A percentile compares a stretch with the other conserved stretches of the same genome.
phyloP scores from a whole-genome alignment of 192 early-diverging fungal species.

The Coemansia sp. region DNA sequence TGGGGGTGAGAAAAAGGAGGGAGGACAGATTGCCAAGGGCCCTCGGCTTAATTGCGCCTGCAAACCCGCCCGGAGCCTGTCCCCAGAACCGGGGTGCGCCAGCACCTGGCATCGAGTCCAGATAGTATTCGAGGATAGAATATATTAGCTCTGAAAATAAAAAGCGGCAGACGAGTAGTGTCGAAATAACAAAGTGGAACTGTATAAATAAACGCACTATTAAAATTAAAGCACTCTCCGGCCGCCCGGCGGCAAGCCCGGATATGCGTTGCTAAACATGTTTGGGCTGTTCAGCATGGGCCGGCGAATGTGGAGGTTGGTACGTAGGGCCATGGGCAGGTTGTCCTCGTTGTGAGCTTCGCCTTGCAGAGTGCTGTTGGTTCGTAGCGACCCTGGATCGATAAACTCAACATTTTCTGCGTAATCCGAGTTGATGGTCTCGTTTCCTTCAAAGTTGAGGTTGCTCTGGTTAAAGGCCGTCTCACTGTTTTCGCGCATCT shows the following conservation, averaged over 20 bases:
- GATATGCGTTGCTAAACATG: constrained; percentile 8
- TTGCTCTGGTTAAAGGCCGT: constrained; percentile 25
- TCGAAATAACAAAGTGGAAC: not conserved
- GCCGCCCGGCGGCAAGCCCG: not conserved
- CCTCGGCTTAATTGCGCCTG: too few species aligned
- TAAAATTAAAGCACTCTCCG: constrained; percentile 2
- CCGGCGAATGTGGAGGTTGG: constrained; percentile 40
- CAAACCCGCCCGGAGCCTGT: too few species aligned
- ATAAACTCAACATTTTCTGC: not conserved
- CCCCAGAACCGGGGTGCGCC: too few species aligned
- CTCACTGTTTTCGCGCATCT: constrained; percentile 22
- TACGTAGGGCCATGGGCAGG: constrained; percentile 34
- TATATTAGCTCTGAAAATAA: not conserved
- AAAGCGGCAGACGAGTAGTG: not conserved
- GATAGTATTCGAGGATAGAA: too few species aligned
- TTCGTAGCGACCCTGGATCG: constrained; percentile 5
- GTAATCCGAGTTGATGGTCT: constrained; percentile 9
- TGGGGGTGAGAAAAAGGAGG: too few species aligned
- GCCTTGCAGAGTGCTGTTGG: constrained; percentile 9
- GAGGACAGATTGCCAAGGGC: too few species aligned
- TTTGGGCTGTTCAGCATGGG: constrained; percentile 35
- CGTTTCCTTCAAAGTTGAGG: constrained; percentile 26
- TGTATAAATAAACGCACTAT: not conserved
- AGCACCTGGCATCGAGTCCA: too few species aligned
- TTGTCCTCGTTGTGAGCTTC: constrained; percentile 5